Evolutionary conservation across 2,329 filamentous ascomycete genomes (phyloP).

Genomic region (Arthrocladium fulminans): DNA sequence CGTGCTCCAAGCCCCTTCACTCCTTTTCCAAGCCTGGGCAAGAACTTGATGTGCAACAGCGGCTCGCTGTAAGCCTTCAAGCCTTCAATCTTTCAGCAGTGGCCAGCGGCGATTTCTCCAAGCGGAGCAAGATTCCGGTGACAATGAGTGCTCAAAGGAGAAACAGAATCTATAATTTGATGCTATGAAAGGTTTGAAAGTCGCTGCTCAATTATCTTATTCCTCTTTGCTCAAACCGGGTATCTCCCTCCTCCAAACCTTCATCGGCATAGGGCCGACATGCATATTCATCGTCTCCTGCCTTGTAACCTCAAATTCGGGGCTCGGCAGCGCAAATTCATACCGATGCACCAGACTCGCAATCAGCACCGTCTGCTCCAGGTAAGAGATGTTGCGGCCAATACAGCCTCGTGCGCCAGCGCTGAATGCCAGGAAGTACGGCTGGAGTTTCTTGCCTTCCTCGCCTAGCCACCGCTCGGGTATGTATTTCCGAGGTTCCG

Average conservation of each 20-base stretch:
- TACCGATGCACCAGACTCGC: conserved; percentile 38
- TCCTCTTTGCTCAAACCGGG: conserved; percentile 1
- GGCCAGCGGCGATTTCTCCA: no score
- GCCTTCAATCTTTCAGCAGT: no score
- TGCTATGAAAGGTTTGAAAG: no score
- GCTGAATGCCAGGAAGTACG: conserved; percentile 28
- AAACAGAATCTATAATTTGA: no score
- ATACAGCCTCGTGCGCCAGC: conserved; percentile 35
- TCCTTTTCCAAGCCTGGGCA: no score
- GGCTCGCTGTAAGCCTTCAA: no score
- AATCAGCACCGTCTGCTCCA: conserved; percentile 41
- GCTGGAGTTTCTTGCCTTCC: conserved; percentile 13
- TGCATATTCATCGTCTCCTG: conserved; percentile 9
- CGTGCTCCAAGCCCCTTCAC: no score
- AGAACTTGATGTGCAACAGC: no score
- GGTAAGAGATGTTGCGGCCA: conserved; percentile 35
- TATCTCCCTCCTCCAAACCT: conserved; percentile 9
- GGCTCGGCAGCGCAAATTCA: conserved; percentile 30
- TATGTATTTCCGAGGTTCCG: conserved; percentile 30
- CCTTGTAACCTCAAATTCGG: conserved; percentile 23
- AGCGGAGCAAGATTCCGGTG: no score
- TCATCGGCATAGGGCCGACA: conserved; percentile 8
- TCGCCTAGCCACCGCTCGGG: conserved; percentile 24
- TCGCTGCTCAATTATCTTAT: no score
- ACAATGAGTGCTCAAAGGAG: no score